Evolutionary conservation across 176 grass and related monocot genomes (phyloP).

Genomic region (Triticum dicoccoides): DNA sequence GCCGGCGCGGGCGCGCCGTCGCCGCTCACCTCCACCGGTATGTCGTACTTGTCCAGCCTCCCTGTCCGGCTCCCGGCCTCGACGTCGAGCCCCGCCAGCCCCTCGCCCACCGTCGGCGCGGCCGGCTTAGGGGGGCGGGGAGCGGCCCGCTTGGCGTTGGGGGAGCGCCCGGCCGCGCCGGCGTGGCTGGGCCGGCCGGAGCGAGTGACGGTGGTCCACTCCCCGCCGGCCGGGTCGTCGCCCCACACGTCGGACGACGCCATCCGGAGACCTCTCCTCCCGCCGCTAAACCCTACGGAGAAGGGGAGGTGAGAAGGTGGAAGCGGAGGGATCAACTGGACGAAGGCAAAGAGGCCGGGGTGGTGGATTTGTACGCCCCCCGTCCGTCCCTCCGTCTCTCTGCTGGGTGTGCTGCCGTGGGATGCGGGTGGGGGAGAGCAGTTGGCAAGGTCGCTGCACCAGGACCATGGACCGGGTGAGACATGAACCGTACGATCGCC

Average conservation of each 20-base stretch:
- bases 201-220: neutral
- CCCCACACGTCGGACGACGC: neutral
- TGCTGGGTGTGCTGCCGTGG: neutral
- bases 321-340: neutral
- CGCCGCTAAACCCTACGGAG: slow-evolving; percentile 31
- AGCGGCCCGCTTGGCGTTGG: neutral
- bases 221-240: neutral
- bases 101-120: neutral
- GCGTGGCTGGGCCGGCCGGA: neutral
- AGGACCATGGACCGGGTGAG: neutral
- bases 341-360: neutral
- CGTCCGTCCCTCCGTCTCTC: neutral
- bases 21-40: slow-evolving; percentile 71
- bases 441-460: neutral
- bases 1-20: slow-evolving; percentile 45
- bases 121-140: neutral
- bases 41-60: slow-evolving; percentile 57
- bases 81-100: slow-evolving; percentile 17
- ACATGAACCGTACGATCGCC: neutral
- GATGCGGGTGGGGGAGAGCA: neutral
- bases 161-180: neutral
- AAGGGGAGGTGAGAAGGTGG: neutral
- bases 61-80: neutral
- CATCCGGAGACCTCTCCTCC: slow-evolving; percentile 16
- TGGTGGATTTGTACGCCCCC: neutral